A percentile compares a stretch with the other conserved stretches of the same genome.
These are phyloP conservation scores for Alternaria hordeiaustralica DNA, from an alignment of 2,329 filamentous ascomycete species.

Conservation along the genomic window DNA sequence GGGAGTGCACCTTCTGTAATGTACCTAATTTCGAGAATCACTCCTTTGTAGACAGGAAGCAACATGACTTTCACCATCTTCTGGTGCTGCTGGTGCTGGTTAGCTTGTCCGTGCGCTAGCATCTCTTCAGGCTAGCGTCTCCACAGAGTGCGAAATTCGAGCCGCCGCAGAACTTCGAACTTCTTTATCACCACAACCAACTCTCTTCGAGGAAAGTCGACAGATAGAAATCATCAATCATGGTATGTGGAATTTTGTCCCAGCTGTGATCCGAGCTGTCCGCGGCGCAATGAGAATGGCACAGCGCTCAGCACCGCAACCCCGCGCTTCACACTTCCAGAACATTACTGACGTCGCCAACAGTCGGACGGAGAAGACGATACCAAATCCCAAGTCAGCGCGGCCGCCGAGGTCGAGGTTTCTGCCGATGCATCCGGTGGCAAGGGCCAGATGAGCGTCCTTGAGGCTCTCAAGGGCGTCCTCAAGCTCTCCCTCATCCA, in stretches of 20 bases:
- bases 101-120: not conserved
- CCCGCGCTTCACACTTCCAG: conserved; percentile 1
- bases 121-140: conserved; percentile 6
- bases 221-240: conserved; percentile 49
- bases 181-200: conserved; percentile 29
- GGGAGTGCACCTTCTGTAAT: not conserved
- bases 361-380: conserved; percentile 99
- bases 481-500: conserved; percentile 99
- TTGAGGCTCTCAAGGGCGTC: conserved; percentile 98
- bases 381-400: conserved; percentile 77
- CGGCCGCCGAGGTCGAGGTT: conserved; percentile 94
- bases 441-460: conserved; percentile 94
- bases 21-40: not conserved
- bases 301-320: conserved; percentile 1
- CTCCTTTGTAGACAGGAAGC: not conserved
- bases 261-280: not conserved
- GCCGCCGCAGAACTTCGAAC: conserved; percentile 21
- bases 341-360: conserved; percentile 24
- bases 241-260: conserved; percentile 39
- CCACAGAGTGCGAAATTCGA: conserved; percentile 23
- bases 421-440: conserved; percentile 79
- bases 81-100: not conserved
- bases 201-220: conserved; percentile 57
- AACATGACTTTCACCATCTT: not conserved
- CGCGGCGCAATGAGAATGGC: not conserved